Evolutionary conservation across 2,329 filamentous ascomycete species (phyloP).

Genomic region (Fusarium penzigii): DNA sequence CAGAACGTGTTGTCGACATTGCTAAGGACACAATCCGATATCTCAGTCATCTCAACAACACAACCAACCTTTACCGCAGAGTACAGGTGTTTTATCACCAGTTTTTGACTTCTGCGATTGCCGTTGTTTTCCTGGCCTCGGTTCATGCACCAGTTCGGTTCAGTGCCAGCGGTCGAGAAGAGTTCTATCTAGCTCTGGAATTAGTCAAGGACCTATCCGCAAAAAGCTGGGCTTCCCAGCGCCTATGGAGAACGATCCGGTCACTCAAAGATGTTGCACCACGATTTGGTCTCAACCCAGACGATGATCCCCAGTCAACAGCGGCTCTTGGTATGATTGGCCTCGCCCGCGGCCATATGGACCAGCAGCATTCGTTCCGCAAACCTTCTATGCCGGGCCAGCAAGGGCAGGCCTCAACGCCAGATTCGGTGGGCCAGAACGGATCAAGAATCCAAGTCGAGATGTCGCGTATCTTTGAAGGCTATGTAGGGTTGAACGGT

Average conservation of each 20-base stretch:
- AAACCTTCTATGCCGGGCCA: slow-evolving; percentile 30
- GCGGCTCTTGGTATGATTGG: slow-evolving; percentile 59
- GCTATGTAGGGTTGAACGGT: slow-evolving; percentile 39
- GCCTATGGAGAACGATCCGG: slow-evolving; percentile 72
- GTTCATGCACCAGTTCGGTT: slow-evolving; percentile 75
- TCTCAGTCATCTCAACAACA: slow-evolving; percentile 69
- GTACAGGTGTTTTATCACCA: slow-evolving; percentile 80
- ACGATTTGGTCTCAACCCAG: slow-evolving; percentile 59
- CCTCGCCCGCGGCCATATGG: slow-evolving; percentile 45
- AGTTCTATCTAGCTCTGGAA: slow-evolving; percentile 78
- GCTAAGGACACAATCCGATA: slow-evolving; percentile 77
- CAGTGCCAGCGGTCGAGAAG: slow-evolving; percentile 66
- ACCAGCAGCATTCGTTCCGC: slow-evolving; percentile 31
- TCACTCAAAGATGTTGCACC: slow-evolving; percentile 73
- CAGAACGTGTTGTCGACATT: slow-evolving; percentile 72
- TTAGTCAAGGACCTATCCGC: slow-evolving; percentile 72
- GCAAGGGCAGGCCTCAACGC: slow-evolving; percentile 22
- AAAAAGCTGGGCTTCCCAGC: slow-evolving; percentile 70
- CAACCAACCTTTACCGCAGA: slow-evolving; percentile 68
- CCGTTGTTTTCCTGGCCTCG: slow-evolving; percentile 74
- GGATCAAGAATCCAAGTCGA: slow-evolving; percentile 54
- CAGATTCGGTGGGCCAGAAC: slow-evolving; percentile 39
- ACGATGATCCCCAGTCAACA: slow-evolving; percentile 52
- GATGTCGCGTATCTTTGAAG: slow-evolving; percentile 50
- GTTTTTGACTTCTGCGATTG: slow-evolving; percentile 73